Base-by-base conservation (phyloP, 202 grass and related monocot species). In the Zoysia matrella region DNA sequence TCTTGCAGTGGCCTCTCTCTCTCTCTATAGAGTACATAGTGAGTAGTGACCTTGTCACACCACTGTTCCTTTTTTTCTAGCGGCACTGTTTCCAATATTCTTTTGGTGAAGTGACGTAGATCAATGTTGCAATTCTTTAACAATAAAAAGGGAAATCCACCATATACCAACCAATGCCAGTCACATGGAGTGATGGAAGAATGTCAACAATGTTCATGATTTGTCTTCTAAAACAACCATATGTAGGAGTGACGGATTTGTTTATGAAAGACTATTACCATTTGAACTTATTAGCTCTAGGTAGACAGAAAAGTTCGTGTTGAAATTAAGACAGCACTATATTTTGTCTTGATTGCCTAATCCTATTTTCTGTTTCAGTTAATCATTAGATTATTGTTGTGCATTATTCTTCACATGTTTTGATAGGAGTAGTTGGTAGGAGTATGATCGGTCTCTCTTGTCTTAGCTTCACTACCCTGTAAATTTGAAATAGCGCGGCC, bases 181-280 rank as follows among this genome's bases (percentile, higher is more conserved):
- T 86, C 87, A 78, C 87, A 89, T 89, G 87, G 87, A 89, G 85
- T 89, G 87, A 89, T 85, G 87, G 87, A 82, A 73, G 82, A 89
- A 82, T 82, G 83, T 74, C 87, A 78, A 86, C 83, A 86, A 73
- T 86, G 67, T 82, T 65, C 47, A 63, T 78, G 67, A 82, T 89
- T 88, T 78, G 40, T 71, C 81, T 61, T 63, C 11, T 64, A 82
- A 72, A 85, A 72, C 54, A 69, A 64, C 30, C 63, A 71, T 63
- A 30, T 30, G 22, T 30, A 30, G 22, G 22, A 30, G 56, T 43
- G n/a, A 45, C n/a, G 7, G 44, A 56, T 71, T 80, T 50, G 39
- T 53, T 69, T 9, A 49, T 11, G 56, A 6, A 56, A 67, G 74
- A 67, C 9, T 53, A 11, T 1, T 80, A 7, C 49, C 7, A 43